Evolutionary conservation across 768 basidiomycete species (phyloP).

Genomic region (Pleurotus giganteus): DNA sequence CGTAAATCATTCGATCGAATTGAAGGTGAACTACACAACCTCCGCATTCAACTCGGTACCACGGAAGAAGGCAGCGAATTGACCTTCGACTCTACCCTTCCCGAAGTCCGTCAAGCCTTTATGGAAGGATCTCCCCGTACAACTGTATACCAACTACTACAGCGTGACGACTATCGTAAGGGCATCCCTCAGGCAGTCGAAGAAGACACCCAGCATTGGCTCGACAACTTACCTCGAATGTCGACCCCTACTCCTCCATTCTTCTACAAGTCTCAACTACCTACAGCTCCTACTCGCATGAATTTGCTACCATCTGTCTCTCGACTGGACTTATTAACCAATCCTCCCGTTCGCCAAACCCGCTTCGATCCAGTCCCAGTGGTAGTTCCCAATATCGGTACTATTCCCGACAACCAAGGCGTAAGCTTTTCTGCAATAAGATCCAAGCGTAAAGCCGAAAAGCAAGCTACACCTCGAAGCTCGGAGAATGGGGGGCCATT

Average conservation of each 20-base stretch:
- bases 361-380: not conserved
- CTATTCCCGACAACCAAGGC: not conserved
- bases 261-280: not conserved
- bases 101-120: not conserved
- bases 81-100: not conserved
- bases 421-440: not conserved
- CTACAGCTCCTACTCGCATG: not conserved
- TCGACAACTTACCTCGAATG: not conserved
- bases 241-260: not conserved
- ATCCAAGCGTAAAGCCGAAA: not conserved
- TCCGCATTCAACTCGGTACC: not conserved
- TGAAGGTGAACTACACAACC: not conserved
- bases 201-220: not conserved
- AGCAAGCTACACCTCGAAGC: not conserved
- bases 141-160: not conserved
- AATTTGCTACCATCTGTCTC: not conserved
- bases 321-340: no score
- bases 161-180: not conserved
- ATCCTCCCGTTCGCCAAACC: not conserved
- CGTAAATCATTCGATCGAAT: not conserved
- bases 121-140: not conserved
- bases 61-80: not conserved
- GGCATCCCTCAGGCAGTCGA: not conserved
- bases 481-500: not conserved
- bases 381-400: not conserved